Conservation (phyloP, 192 early-diverging fungal species). For the Entophlyctis luteolus region DNA sequence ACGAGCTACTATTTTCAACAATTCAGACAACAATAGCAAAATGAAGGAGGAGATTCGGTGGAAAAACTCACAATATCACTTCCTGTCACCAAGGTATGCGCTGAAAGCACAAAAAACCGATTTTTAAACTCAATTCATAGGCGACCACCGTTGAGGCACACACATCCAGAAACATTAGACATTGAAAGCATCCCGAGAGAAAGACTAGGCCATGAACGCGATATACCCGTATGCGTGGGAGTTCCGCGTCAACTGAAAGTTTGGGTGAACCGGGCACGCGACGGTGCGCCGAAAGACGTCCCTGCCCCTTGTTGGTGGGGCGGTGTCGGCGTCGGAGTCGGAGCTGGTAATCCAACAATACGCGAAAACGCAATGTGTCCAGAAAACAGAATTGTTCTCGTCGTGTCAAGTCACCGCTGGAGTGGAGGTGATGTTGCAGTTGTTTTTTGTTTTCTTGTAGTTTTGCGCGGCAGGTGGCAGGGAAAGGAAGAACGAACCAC, state of each 20-base stretch:
- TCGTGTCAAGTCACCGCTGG: conserved; percentile 12
- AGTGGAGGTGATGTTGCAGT: conserved; percentile 10
- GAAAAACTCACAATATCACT: not conserved
- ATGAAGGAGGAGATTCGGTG: not conserved
- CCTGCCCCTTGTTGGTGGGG: not conserved
- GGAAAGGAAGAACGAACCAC: too few species aligned
- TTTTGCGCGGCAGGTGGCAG: too few species aligned
- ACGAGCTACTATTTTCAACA: not conserved
- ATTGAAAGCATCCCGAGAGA: too few species aligned
- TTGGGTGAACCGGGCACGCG: conserved; percentile 1
- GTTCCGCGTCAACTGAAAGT: not conserved
- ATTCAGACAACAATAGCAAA: not conserved
- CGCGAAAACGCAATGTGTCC: not conserved
- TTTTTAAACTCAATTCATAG: too few species aligned
- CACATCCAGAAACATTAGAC: too few species aligned
- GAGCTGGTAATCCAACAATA: not conserved
- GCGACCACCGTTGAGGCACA: too few species aligned
- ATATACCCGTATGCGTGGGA: too few species aligned
- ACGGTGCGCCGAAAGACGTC: not conserved
- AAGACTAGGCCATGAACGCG: too few species aligned
- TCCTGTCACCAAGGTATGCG: not conserved
- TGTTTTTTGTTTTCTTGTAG: not conserved
- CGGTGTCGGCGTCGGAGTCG: conserved; percentile 4
- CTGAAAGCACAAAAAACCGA: too few species aligned
- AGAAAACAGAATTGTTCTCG: not conserved